phyloP scores from a whole-genome alignment of 352 stramenopile species.

The Phytopythium mirpurense region DNA sequence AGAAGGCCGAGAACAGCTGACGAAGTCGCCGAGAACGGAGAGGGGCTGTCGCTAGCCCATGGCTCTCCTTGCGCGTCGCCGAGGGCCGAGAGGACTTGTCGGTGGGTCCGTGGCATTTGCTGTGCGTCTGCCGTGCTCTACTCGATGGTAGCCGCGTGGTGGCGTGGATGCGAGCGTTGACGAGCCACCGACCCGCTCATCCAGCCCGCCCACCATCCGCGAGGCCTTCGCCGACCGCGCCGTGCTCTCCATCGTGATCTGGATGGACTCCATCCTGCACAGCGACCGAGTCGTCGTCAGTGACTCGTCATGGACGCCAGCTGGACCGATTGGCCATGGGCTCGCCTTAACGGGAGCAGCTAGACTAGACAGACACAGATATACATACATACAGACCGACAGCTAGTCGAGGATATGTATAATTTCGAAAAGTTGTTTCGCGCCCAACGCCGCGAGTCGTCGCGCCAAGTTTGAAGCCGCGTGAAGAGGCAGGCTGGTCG shows the following conservation, averaged over 20 bases:
- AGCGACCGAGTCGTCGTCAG: slow-evolving; percentile 76
- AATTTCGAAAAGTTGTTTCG: not conserved
- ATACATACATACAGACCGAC: no score
- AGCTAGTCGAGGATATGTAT: no score
- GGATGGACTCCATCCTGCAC: slow-evolving; percentile 93
- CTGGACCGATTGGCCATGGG: no score
- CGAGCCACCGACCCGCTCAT: slow-evolving; percentile 52
- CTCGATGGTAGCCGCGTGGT: slow-evolving; percentile 88
- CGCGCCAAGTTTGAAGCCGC: slow-evolving; percentile 1
- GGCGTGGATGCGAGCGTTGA: slow-evolving; percentile 93
- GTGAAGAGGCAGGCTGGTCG: not conserved
- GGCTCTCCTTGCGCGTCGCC: slow-evolving; percentile 82
- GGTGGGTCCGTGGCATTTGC: slow-evolving; percentile 91
- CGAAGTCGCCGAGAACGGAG: slow-evolving; percentile 43
- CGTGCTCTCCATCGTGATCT: slow-evolving; percentile 92
- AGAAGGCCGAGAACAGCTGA: slow-evolving; percentile 90
- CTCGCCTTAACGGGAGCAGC: no score
- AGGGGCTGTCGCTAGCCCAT: no score
- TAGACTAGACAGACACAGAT: no score
- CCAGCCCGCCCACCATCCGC: slow-evolving; percentile 75
- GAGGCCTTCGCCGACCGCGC: slow-evolving; percentile 87
- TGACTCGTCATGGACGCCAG: no score
- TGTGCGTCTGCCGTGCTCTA: slow-evolving; percentile 95
- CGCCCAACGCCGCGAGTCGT: not conserved
- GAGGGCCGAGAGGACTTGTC: slow-evolving; percentile 93